Evolutionary conservation across 2,329 filamentous ascomycete genomes (phyloP), one percentile per base, ranked within the genome.

Genomic region (Aspergillus proliferans): DNA sequence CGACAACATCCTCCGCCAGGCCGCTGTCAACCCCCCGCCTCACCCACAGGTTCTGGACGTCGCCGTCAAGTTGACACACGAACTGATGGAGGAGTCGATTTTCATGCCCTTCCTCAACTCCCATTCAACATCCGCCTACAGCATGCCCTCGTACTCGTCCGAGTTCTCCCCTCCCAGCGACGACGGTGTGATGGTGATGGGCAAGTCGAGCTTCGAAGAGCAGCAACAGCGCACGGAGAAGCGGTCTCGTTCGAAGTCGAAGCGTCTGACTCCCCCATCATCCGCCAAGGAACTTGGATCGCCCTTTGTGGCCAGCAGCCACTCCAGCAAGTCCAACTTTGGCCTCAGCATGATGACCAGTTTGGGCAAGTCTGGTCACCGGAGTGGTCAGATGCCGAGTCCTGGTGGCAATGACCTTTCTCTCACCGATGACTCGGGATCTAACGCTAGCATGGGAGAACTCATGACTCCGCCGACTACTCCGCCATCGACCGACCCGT

Each of bases 31-130:
- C 1, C 73, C 76, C 5, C 76, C 83, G 0, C 89, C 92, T 6
- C 86, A 85, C 4, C 91, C 93, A 1, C 81, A 85, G 38, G 81
- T 84, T 47, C 76, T 98, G 14, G 86, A 94, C 52, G 81, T 87
- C 45, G 90, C 93, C 18, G 87, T 95, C 21, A 80, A 81, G 53
- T 94, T 95, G 52, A 88, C 96, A 38, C 91, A 92, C 67, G 93
- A 97, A 59, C 76, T 98, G 48, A 97, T 98, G 91, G 94, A 95
- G 61, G 93, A 97, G 66, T 96, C 91, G 3, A 88, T 97, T 0
- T 77, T 97, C 46, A 84, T 95, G 0, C 91, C 92, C 0, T 98
- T 97, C 65, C 78, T 97, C 47, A 92, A 95, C 69, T 80, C 76
- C 53, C 72, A 77, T 43, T 76, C 75, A 51, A 71, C 75, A 1